phyloP scores from a whole-genome alignment of 2,329 filamentous ascomycete species.

The Xylaria hypoxylon region DNA sequence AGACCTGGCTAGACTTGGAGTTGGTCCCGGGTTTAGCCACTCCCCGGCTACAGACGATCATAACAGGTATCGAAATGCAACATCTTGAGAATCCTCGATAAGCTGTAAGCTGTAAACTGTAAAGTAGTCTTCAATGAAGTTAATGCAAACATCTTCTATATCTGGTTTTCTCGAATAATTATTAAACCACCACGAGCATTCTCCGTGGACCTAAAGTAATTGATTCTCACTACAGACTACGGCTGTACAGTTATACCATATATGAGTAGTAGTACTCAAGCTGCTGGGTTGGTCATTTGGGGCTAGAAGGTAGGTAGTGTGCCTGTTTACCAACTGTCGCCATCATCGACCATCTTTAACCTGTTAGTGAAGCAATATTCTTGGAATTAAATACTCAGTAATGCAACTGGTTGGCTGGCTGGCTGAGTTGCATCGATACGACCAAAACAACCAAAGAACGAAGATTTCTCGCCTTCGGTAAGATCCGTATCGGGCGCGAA shows the following conservation, averaged over 20 bases:
- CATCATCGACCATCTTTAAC: slow-evolving; percentile 1
- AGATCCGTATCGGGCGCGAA: slow-evolving; percentile 26
- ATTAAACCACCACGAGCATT: neutral
- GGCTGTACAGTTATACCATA: neutral
- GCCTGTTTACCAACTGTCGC: neutral
- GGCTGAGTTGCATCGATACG: slow-evolving; percentile 4
- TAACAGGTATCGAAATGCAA: neutral
- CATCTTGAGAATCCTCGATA: neutral
- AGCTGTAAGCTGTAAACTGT: neutral
- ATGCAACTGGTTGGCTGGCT: neutral
- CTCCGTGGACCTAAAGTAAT: neutral
- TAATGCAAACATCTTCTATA: neutral
- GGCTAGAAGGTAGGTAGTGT: neutral
- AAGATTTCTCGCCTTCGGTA: slow-evolving; percentile 19
- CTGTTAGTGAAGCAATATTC: slow-evolving; percentile 4
- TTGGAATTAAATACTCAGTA: slow-evolving; percentile 7
- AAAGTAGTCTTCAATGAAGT: no score
- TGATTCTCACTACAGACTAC: neutral
- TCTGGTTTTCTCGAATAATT: neutral
- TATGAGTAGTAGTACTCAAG: neutral
- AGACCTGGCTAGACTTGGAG: slow-evolving; percentile 4
- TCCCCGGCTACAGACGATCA: neutral
- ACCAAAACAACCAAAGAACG: neutral
- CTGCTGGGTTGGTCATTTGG: neutral
- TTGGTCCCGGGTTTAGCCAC: slow-evolving; percentile 12